A percentile compares a stretch with the other conserved stretches of the same genome.
These are phyloP conservation scores for Trichopus zeylanicus DNA, from an alignment of 116 monocot species.

Conservation along the genomic window DNA sequence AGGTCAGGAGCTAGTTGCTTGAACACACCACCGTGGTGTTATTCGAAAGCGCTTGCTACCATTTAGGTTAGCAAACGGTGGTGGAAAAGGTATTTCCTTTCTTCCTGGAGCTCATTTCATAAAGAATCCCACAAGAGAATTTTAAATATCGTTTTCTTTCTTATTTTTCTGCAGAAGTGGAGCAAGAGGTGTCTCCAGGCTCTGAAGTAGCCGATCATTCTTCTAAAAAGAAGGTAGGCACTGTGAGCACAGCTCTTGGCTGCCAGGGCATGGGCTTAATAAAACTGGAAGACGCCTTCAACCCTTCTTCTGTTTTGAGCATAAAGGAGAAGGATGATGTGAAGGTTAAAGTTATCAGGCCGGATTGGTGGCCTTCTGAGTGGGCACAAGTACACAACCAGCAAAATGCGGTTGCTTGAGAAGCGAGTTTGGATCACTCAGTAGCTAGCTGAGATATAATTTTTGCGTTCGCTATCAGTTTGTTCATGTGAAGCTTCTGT, in stretches of 20 bases:
- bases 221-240: slow-evolving; percentile 69
- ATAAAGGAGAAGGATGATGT: slow-evolving; percentile 48
- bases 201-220: slow-evolving; percentile 48
- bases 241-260: slow-evolving; percentile 45
- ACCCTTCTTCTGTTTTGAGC: slow-evolving; percentile 22
- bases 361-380: slow-evolving; percentile 94
- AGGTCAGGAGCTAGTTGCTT: slow-evolving; percentile 89
- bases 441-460: too few relatives aligned
- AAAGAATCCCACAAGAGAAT: not conserved
- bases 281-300: slow-evolving; percentile 58
- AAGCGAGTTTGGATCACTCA: too few relatives aligned
- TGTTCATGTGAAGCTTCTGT: too few relatives aligned
- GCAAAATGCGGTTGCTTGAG: slow-evolving; percentile 28
- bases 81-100: slow-evolving; percentile 42
- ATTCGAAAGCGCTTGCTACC: slow-evolving; percentile 92
- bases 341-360: slow-evolving; percentile 41
- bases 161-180: slow-evolving; percentile 25
- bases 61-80: slow-evolving; percentile 39
- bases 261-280: slow-evolving; percentile 68
- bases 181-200: slow-evolving; percentile 51
- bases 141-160: not conserved
- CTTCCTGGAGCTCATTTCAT: not conserved
- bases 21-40: slow-evolving; percentile 89
- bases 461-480: too few relatives aligned
- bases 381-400: slow-evolving; percentile 47